Base-by-base conservation (phyloP, 2,329 filamentous ascomycete species). In the Fusarium chuoi region DNA sequence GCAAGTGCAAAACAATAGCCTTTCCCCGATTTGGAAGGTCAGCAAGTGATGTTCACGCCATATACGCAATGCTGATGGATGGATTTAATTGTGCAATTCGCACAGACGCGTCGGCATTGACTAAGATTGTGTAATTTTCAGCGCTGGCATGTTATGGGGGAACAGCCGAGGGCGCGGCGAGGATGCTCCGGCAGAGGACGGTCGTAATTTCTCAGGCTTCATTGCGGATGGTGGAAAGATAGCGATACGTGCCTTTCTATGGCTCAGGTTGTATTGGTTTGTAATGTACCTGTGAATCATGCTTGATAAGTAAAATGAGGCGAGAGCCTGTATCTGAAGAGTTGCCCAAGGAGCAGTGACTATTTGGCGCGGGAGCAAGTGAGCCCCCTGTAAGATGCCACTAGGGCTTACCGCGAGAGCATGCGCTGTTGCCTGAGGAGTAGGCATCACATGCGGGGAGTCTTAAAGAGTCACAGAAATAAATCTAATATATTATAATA, bases 261-360 rank as follows among this genome's bases (percentile, higher is more conserved):
- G 15, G 14, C 9, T 12, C 2, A 30, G 30, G 3, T 11, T 0
- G 6, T n/a, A 0, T 4, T 17, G 4, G 13, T 6, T 48, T 30
- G 9, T 28, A 9, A 48, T 22, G 13, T 4, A 22, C 8, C 2
- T 3, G 12, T 20, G 22, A 51, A 35, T 5, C n/a, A 22, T 9
- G 18, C 5, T 46, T 7, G 26, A 11, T 5, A 35, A 15, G 33
- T 36, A 17, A 17, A 9, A 30, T 30, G 30, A 30, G 11, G 18
- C 14, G 18, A 11, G 12, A 49, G 20, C 14, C 17, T 9, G 44
- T 9, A 45, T 26, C 3, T 0, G 12, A 11, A 26, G 24, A 11
- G 8, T 24, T 35, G 17, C 4, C 11, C 2, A 0, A 13, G 30
- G 17, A 36, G 49, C 18, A 22, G n/a, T 26, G 17, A 11, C 22